Conservation (phyloP, 257 asterid species). For the Orobanche coerulescens region DNA sequence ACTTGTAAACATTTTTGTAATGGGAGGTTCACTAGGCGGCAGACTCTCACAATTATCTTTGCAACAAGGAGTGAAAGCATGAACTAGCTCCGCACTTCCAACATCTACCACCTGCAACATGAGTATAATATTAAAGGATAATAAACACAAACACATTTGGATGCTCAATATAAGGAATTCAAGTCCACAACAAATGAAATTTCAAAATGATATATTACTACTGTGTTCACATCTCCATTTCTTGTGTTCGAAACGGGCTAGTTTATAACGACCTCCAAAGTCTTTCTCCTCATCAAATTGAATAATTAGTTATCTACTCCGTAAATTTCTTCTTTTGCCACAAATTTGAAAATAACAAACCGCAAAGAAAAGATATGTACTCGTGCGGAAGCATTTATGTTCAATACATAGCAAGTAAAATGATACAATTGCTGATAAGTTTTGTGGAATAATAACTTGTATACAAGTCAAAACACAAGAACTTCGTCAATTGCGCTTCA, state of each 20-base stretch:
- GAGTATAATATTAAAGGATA: neutral
- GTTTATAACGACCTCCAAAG: neutral
- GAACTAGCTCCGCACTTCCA: conserved; percentile 36
- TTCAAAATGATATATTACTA: neutral
- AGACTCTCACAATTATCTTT: conserved; percentile 41
- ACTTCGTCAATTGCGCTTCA: too few species aligned
- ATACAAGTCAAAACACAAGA: neutral
- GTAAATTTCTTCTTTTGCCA: neutral
- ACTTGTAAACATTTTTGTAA: conserved; percentile 79
- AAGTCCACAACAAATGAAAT: neutral
- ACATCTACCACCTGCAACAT: conserved; percentile 56
- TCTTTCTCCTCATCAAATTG: neutral
- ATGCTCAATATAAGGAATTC: neutral
- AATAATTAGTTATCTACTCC: neutral
- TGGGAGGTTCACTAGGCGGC: conserved; percentile 78
- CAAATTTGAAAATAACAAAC: neutral
- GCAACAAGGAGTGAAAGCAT: conserved; percentile 57
- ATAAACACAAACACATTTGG: neutral
- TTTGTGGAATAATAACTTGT: too few species aligned
- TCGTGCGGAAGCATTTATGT: neutral
- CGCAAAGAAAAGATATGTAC: neutral
- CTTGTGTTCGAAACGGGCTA: neutral
- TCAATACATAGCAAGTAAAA: neutral
- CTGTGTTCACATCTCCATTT: neutral
- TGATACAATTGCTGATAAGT: neutral